Percentiles rank a stretch among this genome's conserved stretches.
These are phyloP conservation scores for Boletus patriciae DNA, from an alignment of 768 basidiomycete genomes.

Conservation along the genomic window DNA sequence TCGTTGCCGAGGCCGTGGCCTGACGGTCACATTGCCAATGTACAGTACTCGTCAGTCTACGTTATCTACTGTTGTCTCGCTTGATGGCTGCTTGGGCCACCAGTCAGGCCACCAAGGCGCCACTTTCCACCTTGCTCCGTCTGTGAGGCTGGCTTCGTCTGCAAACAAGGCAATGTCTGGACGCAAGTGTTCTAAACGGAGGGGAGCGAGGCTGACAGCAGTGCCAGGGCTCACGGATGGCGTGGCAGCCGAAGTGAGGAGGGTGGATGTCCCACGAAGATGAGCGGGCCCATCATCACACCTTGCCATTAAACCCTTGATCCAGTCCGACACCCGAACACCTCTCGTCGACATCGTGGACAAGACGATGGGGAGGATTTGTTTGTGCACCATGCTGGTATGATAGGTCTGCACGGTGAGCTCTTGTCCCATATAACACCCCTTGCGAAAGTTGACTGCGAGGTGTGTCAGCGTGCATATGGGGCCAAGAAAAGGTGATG, in stretches of 20 bases:
- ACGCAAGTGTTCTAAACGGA: conserved; percentile 69
- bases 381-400: conserved; percentile 86
- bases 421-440: conserved; percentile 98
- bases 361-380: conserved; percentile 75
- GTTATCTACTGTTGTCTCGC: conserved; percentile 17
- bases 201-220: conserved; percentile 72
- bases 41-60: conserved; percentile 19
- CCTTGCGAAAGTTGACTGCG: conserved; percentile 93
- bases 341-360: conserved; percentile 35
- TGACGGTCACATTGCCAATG: conserved; percentile 4
- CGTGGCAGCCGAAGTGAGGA: conserved; percentile 55
- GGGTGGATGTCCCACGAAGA: conserved; percentile 72
- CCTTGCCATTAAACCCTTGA: no score
- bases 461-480: conserved; percentile 1
- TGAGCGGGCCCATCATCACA: no score
- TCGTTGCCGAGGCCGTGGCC: conserved; percentile 50
- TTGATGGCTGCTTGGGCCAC: conserved; percentile 46
- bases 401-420: conserved; percentile 96
- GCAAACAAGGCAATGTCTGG: conserved; percentile 22
- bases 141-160: conserved; percentile 9
- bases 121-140: conserved; percentile 40
- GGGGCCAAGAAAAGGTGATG: conserved; percentile 32
- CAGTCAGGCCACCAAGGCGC: conserved; percentile 68
- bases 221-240: conserved; percentile 19
- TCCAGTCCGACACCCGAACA: no score